phyloP scores from a whole-genome alignment of 2,329 filamentous ascomycete genomes.

The Cercospora citrullina region DNA sequence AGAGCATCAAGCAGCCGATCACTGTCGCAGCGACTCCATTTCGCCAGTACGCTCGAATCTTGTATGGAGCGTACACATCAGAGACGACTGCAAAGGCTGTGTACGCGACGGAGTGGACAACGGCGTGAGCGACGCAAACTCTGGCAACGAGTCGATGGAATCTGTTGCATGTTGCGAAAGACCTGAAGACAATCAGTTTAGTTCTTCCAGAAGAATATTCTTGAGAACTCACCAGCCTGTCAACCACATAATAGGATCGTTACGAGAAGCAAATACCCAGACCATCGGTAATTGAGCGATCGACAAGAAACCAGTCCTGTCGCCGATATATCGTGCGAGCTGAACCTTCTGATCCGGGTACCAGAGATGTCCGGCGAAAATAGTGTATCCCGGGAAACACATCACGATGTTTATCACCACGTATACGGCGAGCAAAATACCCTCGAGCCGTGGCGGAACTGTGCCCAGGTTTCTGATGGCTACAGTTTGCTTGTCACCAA shows the following conservation, averaged over 20 bases:
- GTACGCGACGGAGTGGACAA: constrained; percentile 64
- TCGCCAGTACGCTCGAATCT: constrained; percentile 52
- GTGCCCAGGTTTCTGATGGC: constrained; percentile 45
- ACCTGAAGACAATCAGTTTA: constrained; percentile 30
- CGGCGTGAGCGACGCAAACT: constrained; percentile 61
- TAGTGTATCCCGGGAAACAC: constrained; percentile 48
- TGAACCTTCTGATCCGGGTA: constrained; percentile 36
- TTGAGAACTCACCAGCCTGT: constrained; percentile 57
- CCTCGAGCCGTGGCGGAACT: constrained; percentile 52
- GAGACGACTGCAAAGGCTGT: constrained; percentile 43
- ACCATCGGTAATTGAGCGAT: constrained; percentile 64
- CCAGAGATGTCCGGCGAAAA: constrained; percentile 52
- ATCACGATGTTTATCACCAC: constrained; percentile 49
- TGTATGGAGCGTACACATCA: constrained; percentile 36
- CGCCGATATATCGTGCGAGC: constrained; percentile 58
- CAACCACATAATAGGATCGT: constrained; percentile 65
- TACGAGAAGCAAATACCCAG: constrained; percentile 67
- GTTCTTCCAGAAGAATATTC: not conserved
- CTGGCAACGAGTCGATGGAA: constrained; percentile 69
- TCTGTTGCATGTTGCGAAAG: constrained; percentile 64
- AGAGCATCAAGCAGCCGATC: constrained; percentile 49
- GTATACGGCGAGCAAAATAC: constrained; percentile 47
- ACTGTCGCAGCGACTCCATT: constrained; percentile 50
- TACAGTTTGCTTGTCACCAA: constrained; percentile 46
- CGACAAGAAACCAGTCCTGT: constrained; percentile 64